phyloP scores from a whole-genome alignment of 768 basidiomycete genomes.

The Suillus discolor region DNA sequence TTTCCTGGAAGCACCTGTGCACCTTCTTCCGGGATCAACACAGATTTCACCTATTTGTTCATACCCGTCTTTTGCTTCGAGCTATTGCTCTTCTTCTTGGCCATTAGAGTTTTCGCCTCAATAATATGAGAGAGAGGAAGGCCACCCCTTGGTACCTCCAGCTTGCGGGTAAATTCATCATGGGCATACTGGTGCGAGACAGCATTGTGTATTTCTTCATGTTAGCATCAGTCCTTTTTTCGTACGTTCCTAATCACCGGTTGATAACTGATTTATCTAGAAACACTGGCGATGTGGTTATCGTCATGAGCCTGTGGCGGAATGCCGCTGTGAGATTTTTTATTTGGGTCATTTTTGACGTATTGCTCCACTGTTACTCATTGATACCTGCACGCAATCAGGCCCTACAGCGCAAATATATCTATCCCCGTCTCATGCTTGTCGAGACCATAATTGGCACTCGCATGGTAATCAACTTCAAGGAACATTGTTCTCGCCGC shows the following conservation, averaged over 20 bases:
- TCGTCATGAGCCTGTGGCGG: slow-evolving; percentile 31
- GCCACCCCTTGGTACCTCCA: background rate
- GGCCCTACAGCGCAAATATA: slow-evolving; percentile 32
- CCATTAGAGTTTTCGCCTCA: slow-evolving; percentile 19
- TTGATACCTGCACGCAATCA: background rate
- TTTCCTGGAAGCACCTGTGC: slow-evolving; percentile 18
- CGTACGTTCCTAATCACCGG: too few relatives aligned
- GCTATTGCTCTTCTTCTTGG: slow-evolving; percentile 24
- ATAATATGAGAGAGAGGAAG: slow-evolving; percentile 13
- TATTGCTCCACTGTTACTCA: too few relatives aligned
- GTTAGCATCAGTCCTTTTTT: slow-evolving; percentile 20
- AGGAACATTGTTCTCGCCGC: slow-evolving; percentile 27
- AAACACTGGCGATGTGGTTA: slow-evolving; percentile 26
- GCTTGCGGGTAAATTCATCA: slow-evolving; percentile 19
- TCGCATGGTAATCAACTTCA: slow-evolving; percentile 34
- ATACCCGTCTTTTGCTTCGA: slow-evolving; percentile 35
- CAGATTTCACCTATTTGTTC: slow-evolving; percentile 28
- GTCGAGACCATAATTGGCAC: slow-evolving; percentile 32
- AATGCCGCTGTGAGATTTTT: slow-evolving; percentile 22
- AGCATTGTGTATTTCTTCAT: slow-evolving; percentile 35
- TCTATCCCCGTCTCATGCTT: slow-evolving; percentile 34
- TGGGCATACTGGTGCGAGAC: slow-evolving; percentile 27
- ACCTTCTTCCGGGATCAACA: slow-evolving; percentile 25
- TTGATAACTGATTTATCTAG: slow-evolving; percentile 17
- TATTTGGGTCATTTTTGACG: background rate